These are phyloP conservation scores for Colletotrichum sp. DNA, from an alignment of 2,329 filamentous ascomycete genomes.

Conservation along the genomic window DNA sequence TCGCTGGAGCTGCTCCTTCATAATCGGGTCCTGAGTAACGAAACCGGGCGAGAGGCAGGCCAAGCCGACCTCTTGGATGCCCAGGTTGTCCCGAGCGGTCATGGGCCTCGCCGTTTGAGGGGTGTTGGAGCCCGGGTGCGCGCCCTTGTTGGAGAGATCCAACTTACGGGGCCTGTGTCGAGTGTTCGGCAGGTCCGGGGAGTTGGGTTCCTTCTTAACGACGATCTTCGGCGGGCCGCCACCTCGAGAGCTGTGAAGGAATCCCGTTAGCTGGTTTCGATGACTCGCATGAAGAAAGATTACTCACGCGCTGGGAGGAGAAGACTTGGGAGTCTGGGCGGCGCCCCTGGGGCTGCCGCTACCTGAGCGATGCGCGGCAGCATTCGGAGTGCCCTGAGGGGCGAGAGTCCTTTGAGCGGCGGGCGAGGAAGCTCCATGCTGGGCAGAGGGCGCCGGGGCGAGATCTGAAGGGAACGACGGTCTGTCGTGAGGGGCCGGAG, in stretches of 20 bases:
- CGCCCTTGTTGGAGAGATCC: slow-evolving; percentile 72
- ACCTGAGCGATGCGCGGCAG: slow-evolving; percentile 51
- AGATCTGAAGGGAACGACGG: slow-evolving; percentile 60
- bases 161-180: slow-evolving; percentile 78
- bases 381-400: slow-evolving; percentile 45
- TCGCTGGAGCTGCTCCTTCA: slow-evolving; percentile 93
- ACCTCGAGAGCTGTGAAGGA: slow-evolving; percentile 50
- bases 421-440: slow-evolving; percentile 44
- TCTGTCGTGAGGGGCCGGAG: slow-evolving; percentile 70
- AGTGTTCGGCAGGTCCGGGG: slow-evolving; percentile 77
- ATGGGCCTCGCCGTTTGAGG: slow-evolving; percentile 73
- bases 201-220: slow-evolving; percentile 95
- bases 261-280: slow-evolving; percentile 1
- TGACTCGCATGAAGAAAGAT: neutral
- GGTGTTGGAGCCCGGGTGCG: slow-evolving; percentile 53
- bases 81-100: slow-evolving; percentile 79
- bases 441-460: slow-evolving; percentile 33
- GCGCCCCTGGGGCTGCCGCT: slow-evolving; percentile 60
- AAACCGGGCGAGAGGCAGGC: slow-evolving; percentile 96
- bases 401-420: slow-evolving; percentile 48
- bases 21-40: slow-evolving; percentile 92
- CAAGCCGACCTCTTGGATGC: slow-evolving; percentile 90
- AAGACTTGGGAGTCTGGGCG: slow-evolving; percentile 52
- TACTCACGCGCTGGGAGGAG: slow-evolving; percentile 65
- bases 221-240: slow-evolving; percentile 76